These are phyloP conservation scores for Fusarium luffae DNA, from an alignment of 2,329 filamentous ascomycete species.

Conservation along the genomic window DNA sequence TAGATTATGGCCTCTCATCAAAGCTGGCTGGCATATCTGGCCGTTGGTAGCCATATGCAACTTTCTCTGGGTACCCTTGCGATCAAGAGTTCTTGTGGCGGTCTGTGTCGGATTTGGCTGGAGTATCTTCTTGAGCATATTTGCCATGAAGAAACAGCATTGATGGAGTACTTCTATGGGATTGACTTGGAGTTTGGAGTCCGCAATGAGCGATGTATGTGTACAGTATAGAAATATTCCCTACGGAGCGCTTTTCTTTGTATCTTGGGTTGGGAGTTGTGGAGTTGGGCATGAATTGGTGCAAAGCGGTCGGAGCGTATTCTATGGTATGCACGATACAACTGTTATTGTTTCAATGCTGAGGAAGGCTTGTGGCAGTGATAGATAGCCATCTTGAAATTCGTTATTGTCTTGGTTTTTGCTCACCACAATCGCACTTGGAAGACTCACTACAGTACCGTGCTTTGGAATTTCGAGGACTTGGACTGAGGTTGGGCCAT, in stretches of 20 bases:
- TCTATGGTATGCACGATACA: not conserved
- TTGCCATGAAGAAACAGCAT: conserved; percentile 42
- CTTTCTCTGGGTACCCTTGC: conserved; percentile 52
- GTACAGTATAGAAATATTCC: conserved; percentile 10
- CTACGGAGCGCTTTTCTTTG: conserved; percentile 23
- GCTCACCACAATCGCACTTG: not conserved
- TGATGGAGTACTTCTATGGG: not conserved
- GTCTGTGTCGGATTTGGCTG: conserved; percentile 52
- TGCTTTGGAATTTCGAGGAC: rapidly evolving
- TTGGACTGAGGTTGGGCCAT: rapidly evolving
- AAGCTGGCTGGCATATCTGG: conserved; percentile 53
- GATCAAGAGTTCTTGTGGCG: conserved; percentile 51
- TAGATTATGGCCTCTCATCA: conserved; percentile 47
- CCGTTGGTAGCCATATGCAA: conserved; percentile 51
- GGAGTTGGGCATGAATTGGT: not conserved
- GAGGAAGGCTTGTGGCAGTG: not conserved
- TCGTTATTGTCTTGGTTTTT: not conserved
- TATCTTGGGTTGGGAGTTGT: conserved; percentile 9
- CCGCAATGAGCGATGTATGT: not conserved
- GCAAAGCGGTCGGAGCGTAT: not conserved
- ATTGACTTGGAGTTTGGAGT: conserved; percentile 13
- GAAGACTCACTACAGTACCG: rapidly evolving
- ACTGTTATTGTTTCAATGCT: not conserved
- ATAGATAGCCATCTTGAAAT: not conserved
- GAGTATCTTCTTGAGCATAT: conserved; percentile 53